Evolutionary conservation across 2,329 filamentous ascomycete species (phyloP), one percentile per base, ranked within the genome.

Genomic region (Colletotrichum sp.): DNA sequence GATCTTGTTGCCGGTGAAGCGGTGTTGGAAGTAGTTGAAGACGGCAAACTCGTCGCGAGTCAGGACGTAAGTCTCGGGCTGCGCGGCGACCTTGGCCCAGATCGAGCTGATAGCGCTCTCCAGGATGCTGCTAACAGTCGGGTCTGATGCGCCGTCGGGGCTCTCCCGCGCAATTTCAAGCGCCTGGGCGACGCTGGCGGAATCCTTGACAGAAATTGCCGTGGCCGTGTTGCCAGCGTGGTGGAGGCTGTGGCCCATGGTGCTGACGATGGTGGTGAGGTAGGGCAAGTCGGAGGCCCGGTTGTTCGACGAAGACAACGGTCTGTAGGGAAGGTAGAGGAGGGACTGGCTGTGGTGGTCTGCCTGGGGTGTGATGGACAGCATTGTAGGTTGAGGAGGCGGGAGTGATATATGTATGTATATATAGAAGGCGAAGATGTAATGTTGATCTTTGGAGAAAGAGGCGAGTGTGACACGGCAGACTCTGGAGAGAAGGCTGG

Each of bases 11-110:
- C 91, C 90, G 34, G 86, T 83, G 81, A 94, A 95, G 12, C 93
- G 90, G 77, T 90, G 85, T 77, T 94, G 93, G 83, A 94, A 96
- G 84, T 93, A 96, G 87, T 97, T 97, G 91, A 97, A 96, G 76
- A 97, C 89, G 70, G 94, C 92, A 81, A 97, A 97, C 85, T 98
- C 95, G 84, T 95, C 92, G 77, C 90, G 88, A 39, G 88, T 92
- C 87, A 97, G 92, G 78, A 97, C 84, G 84, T 96, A 97, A n/a
- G 88, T 87, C 66, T 90, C 85, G 2, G 94, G 94, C 36, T 93
- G 87, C 5, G 88, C 87, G 79, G 92, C 86, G 72, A 97, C 89
- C 79, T 91, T 93, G 58, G 81, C 82, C 94, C 94, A 96, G 77
- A 96, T 91, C 77, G 90, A 87, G 3, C 85, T 81, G 66, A 95